Base-by-base conservation (phyloP, 2,329 filamentous ascomycete species). In the Cladophialophora psammophila region DNA sequence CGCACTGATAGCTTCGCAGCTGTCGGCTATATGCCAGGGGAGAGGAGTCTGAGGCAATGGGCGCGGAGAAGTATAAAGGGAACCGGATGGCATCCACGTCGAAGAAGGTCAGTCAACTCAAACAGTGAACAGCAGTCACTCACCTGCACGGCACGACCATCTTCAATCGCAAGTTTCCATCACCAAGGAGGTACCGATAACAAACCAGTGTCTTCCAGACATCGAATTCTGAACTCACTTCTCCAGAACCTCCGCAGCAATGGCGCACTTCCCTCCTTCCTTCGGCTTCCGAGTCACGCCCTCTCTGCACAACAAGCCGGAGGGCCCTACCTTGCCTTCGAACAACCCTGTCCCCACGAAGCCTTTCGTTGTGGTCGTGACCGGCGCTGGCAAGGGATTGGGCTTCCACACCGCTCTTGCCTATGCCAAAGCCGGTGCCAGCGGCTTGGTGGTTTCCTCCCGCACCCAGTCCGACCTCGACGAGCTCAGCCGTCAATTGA, bases 351-450 rank as follows among this genome's bases (percentile, higher is more conserved):
- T 60, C 55, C 53, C 56, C 31, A 55, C 62, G 50, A 60, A 50
- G n/a, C 50, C 54, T 10, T 54, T 67, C 36, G 65, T 67, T n/a
- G 65, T 55, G n/a, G 53, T 67, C 34, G 48, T 67, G 32, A 67
- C 65, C 10, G 65, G 65, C 18, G 65, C 60, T 15, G 65, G 65
- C 12, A 63, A 56, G 34, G 78, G 77, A n/a, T 64, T 83, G 9
- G 81, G 81, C 4, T 75, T 79, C 1, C 79, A 78, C 64, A 81
- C 81, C 64, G 80, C 81, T 34, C 55, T 67, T n/a, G 38, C 62
- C 18, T 63, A 59, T 55, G 60, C 60, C 31, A 56, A 67, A 48
- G 60, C 65, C 12, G 60, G 65, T 31, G 55, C 62, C 38, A 57
- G 42, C 38, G 65, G 60, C 15, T 42, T 58, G 31, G 55, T 57